These are phyloP conservation scores for Schwanniomyces etchellsii DNA, from an alignment of 1,139 yeast genomes.

Conservation along the genomic window DNA sequence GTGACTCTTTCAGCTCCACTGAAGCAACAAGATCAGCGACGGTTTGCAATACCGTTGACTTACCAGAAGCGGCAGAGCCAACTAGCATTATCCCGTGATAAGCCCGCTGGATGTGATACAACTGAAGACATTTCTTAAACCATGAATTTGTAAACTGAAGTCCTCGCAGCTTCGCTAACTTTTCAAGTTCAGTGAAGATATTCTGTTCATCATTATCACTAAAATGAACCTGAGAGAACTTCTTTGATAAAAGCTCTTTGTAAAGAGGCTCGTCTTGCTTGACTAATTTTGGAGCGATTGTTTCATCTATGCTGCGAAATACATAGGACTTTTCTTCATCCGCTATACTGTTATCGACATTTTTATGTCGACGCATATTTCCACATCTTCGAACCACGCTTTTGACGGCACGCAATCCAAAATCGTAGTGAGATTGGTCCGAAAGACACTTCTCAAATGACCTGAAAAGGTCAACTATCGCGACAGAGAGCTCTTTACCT, in stretches of 20 bases:
- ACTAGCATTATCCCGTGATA: constrained; percentile 82
- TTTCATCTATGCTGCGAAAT: constrained; percentile 49
- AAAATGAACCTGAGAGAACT: constrained; percentile 16
- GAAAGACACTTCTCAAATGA: constrained; percentile 36
- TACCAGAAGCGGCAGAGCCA: constrained; percentile 77
- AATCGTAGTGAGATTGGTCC: constrained; percentile 75
- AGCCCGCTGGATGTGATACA: constrained; percentile 55
- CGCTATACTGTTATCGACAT: constrained; percentile 5
- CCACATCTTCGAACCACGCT: constrained; percentile 61
- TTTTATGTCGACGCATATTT: constrained; percentile 25
- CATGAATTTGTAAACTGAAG: constrained; percentile 31
- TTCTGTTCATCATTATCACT: constrained; percentile 1
- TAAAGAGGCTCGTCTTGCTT: constrained; percentile 43
- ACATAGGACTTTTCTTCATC: constrained; percentile 45
- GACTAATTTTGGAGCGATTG: constrained; percentile 62
- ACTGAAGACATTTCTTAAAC: constrained; percentile 55
- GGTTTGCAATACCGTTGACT: constrained; percentile 50
- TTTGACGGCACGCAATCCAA: constrained; percentile 81
- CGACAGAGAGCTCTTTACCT: constrained; percentile 41
- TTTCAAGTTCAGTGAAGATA: constrained; percentile 12
- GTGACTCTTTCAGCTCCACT: constrained; percentile 30
- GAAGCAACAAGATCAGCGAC: constrained; percentile 41
- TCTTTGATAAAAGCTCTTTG: constrained; percentile 18
- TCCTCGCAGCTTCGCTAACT: constrained; percentile 14
- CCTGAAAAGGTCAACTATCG: constrained; percentile 53